Evolutionary conservation across 768 basidiomycete species (phyloP).

Genomic region (Trametes elegans): DNA sequence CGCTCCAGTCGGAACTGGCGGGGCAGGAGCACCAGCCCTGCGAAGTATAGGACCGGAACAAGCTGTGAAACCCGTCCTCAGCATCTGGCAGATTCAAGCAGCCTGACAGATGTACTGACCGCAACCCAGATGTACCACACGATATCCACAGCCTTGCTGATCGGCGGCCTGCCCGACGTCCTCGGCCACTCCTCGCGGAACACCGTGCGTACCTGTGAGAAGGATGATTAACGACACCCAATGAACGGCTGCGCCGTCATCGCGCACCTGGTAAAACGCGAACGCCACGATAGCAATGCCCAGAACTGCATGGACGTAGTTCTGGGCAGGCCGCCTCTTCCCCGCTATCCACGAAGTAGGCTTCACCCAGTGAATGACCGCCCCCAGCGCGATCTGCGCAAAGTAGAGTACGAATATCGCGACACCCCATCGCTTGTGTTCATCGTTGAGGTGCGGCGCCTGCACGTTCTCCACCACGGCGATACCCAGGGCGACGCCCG

Average conservation of each 20-base stretch:
- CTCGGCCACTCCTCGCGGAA: conserved; percentile 32
- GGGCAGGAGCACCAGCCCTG: conserved; percentile 29
- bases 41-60: conserved; percentile 30
- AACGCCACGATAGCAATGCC: conserved; percentile 54
- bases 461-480: conserved; percentile 33
- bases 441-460: conserved; percentile 37
- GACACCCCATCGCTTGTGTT: conserved; percentile 52
- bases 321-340: conserved; percentile 43
- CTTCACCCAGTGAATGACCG: conserved; percentile 54
- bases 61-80: conserved; percentile 17
- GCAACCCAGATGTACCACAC: conserved; percentile 42
- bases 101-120: conserved; percentile 45
- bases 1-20: conserved; percentile 33
- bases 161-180: conserved; percentile 24
- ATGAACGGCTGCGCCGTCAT: no score
- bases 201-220: conserved; percentile 42
- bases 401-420: conserved; percentile 54
- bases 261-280: conserved; percentile 44
- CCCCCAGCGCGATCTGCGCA: conserved; percentile 47
- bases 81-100: conserved; percentile 7
- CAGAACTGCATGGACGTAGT: conserved; percentile 42
- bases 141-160: conserved; percentile 28
- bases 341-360: conserved; percentile 34
- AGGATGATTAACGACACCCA: no score
- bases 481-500: conserved; percentile 47